phyloP scores from a whole-genome alignment of 2,329 filamentous ascomycete genomes.

The Paraconiothyrium brasiliense region DNA sequence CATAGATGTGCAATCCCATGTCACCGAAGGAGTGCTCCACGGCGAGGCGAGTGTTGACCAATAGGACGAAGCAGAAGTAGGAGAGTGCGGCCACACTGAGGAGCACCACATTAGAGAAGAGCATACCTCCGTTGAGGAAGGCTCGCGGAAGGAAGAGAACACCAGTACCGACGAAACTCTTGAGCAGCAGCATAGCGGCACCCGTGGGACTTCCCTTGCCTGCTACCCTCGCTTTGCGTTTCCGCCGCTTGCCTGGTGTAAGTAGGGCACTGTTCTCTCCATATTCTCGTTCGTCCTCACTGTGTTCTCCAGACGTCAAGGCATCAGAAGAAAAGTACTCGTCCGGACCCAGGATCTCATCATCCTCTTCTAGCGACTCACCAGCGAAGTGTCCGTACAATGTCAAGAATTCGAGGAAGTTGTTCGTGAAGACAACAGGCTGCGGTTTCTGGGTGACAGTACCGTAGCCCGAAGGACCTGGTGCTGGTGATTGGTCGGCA shows the following conservation, averaged over 20 bases:
- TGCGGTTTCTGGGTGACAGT: slow-evolving; percentile 40
- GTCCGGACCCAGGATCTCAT: slow-evolving; percentile 84
- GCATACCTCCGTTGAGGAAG: slow-evolving; percentile 95
- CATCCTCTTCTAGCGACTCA: slow-evolving; percentile 95
- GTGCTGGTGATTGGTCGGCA: slow-evolving; percentile 65
- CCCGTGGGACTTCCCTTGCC: slow-evolving; percentile 82
- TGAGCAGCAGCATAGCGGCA: slow-evolving; percentile 85
- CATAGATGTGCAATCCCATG: slow-evolving; percentile 91
- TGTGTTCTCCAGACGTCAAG: slow-evolving; percentile 64
- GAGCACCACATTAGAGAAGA: slow-evolving; percentile 94
- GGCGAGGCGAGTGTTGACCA: slow-evolving; percentile 85
- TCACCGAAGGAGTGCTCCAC: slow-evolving; percentile 97
- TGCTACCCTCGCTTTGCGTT: slow-evolving; percentile 79
- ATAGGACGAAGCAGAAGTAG: slow-evolving; percentile 96
- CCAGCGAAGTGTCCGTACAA: slow-evolving; percentile 98
- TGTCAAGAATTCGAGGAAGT: slow-evolving; percentile 94
- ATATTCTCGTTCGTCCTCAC: slow-evolving; percentile 73
- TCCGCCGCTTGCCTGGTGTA: slow-evolving; percentile 71
- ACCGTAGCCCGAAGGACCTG: slow-evolving; percentile 55
- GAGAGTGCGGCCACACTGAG: slow-evolving; percentile 84
- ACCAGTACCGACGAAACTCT: slow-evolving; percentile 97
- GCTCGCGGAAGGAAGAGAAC: slow-evolving; percentile 92
- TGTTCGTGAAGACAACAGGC: slow-evolving; percentile 73
- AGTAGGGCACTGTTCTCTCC: slow-evolving; percentile 89
- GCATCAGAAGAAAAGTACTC: slow-evolving; percentile 90